These are phyloP conservation scores for Quercus agrifolia DNA, from an alignment of 306 rosid genomes.

Conservation along the genomic window DNA sequence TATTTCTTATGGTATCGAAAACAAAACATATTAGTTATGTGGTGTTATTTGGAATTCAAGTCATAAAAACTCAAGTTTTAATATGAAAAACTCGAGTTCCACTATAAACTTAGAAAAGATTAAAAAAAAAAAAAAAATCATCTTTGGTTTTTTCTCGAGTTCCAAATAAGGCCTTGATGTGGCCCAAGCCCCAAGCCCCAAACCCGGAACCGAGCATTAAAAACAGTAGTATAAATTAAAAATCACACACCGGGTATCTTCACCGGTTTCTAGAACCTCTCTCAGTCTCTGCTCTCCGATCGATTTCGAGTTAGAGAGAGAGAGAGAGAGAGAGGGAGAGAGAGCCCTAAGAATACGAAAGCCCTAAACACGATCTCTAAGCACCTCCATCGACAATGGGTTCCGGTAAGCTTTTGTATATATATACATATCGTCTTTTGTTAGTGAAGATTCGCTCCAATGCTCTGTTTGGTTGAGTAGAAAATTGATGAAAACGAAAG, in stretches of 20 bases:
- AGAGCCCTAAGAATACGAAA: neutral
- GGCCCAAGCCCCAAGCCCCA: neutral
- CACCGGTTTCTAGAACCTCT: neutral
- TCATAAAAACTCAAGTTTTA: too few species aligned
- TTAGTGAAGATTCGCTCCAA: neutral
- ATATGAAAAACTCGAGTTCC: too few species aligned
- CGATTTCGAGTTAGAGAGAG: neutral
- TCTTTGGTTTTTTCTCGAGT: too few species aligned
- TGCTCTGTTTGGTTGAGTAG: neutral
- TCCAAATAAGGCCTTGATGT: too few species aligned
- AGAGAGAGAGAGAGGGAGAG: neutral
- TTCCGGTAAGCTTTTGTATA: neutral
- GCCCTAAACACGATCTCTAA: neutral
- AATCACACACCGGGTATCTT: neutral
- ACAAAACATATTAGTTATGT: too few species aligned
- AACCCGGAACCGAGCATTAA: neutral
- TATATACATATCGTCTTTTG: neutral
- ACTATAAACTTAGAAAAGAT: too few species aligned
- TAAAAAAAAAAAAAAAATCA: too few species aligned
- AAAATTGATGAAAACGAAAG: neutral
- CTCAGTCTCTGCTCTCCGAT: neutral
- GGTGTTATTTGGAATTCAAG: accelerated
- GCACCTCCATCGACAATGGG: neutral
- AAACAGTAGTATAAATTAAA: neutral
- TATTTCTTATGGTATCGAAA: too few species aligned